phyloP scores from a whole-genome alignment of 148 eudicot species.

The Linanthus parryae region DNA sequence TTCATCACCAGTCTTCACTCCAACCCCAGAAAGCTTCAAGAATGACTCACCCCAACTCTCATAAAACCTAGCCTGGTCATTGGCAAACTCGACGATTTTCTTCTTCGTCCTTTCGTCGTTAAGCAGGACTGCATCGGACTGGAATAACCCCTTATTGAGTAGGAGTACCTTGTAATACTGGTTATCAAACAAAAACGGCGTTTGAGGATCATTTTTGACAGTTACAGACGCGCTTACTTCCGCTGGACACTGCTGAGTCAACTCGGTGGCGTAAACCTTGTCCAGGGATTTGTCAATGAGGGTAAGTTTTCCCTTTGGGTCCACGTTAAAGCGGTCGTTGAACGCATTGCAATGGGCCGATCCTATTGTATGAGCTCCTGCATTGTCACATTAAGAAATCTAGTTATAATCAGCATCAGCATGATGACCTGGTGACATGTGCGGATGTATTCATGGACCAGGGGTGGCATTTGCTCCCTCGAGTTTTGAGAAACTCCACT shows the following conservation, averaged over 20 bases:
- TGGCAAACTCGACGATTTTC: conserved; percentile 39
- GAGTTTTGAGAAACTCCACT: no score
- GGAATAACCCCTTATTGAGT: conserved; percentile 50
- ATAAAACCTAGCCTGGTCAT: conserved; percentile 28
- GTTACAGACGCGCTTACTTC: conserved; percentile 19
- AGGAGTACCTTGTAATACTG: conserved; percentile 46
- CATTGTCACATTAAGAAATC: conserved; percentile 1
- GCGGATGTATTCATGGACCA: background rate
- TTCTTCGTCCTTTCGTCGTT: conserved; percentile 37
- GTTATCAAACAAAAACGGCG: conserved; percentile 50
- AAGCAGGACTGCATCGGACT: conserved; percentile 45
- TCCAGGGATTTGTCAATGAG: conserved; percentile 46
- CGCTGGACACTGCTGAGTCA: conserved; percentile 35
- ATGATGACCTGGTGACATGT: background rate
- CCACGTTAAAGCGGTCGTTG: conserved; percentile 40
- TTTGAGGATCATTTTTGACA: conserved; percentile 46
- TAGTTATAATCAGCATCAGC: no score
- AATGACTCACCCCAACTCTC: conserved; percentile 47
- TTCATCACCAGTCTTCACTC: conserved; percentile 34
- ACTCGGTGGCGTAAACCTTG: conserved; percentile 34
- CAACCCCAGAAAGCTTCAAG: conserved; percentile 39
- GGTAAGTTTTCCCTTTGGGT: conserved; percentile 42
- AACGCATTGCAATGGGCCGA: conserved; percentile 59
- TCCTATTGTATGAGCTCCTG: conserved; percentile 86
- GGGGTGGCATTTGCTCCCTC: no score